These are phyloP conservation scores for Pseudonectria buxi DNA, from an alignment of 2,329 filamentous ascomycete species.

Conservation along the genomic window DNA sequence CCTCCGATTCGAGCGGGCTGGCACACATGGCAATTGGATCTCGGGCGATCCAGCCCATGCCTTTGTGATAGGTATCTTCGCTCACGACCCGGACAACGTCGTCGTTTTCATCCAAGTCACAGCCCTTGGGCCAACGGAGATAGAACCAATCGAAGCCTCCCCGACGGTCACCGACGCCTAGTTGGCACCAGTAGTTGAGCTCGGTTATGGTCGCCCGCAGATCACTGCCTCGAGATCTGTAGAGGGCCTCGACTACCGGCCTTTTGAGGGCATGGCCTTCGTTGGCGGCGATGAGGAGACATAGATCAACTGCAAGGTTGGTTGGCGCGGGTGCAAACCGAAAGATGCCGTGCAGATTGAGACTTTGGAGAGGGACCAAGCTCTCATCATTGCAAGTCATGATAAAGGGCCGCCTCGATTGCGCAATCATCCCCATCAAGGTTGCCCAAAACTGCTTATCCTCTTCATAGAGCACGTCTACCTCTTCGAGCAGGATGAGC, in stretches of 20 bases:
- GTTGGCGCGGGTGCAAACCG: conserved; percentile 62
- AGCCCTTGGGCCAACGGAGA: conserved; percentile 65
- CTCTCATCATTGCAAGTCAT: conserved; percentile 92
- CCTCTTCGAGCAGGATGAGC: conserved; percentile 87
- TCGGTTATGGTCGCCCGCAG: conserved; percentile 76
- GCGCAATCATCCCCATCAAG: conserved; percentile 66
- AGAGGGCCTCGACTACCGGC: conserved; percentile 61
- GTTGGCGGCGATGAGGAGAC: conserved; percentile 75
- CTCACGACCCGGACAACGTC: conserved; percentile 73
- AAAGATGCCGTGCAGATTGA: conserved; percentile 82
- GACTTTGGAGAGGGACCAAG: conserved; percentile 65
- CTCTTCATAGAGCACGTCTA: conserved; percentile 88
- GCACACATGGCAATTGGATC: conserved; percentile 42
- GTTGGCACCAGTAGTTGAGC: conserved; percentile 94
- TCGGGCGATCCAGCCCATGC: conserved; percentile 70
- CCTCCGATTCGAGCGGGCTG: conserved; percentile 40
- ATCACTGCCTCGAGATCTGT: conserved; percentile 61
- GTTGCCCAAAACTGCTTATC: conserved; percentile 93
- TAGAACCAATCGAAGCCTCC: conserved; percentile 88
- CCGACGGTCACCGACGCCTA: conserved; percentile 82
- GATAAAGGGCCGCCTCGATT: conserved; percentile 86
- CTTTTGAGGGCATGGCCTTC: conserved; percentile 78
- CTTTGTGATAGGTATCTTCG: conserved; percentile 65
- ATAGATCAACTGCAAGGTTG: conserved; percentile 68
- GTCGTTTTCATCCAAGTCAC: conserved; percentile 60